Evolutionary conservation across 805 yeast species (phyloP), one percentile per base, ranked within the genome.

Genomic region (Starmerella geochares): DNA sequence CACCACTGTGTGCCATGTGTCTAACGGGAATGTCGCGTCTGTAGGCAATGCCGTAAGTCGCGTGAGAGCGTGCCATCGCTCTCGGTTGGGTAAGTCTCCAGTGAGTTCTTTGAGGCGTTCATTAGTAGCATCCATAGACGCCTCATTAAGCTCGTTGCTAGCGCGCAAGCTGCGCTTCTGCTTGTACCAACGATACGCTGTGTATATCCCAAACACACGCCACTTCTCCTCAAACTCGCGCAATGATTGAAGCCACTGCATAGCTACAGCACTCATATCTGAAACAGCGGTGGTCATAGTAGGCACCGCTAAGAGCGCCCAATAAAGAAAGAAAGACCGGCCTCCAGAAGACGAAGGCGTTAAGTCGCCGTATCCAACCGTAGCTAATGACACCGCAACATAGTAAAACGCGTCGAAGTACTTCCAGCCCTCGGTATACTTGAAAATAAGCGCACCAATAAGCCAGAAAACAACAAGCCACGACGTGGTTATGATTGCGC

Each of bases 251-350:
- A 21, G 7, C 19, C 37, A 10, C 8, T n/a, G n/a, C 17, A 25
- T 21, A 17, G 46, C n/a, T 5, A 56, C 11, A 4, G 50, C 36
- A 17, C 41, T 32, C 13, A 58, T 29, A 23, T 55, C 49, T 6
- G 60, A 58, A 1, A 56, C 55, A 1, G 55, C 48, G 3, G 54
- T 47, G 1, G 95, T 83, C 94, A 86, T 86, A 46, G 86, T 69
- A 1, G 96, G 96, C 20, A 87, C 81, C 0, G 95, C 94, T 6
- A 79, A 69, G 19, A 87, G 62, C 0, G 87, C 82, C 95, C 95
- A 87, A 9, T 78, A 65, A 7, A 84, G 78, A 58, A 86, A 86
- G 56, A 86, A 77, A 0, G 81, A 75, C 37, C 82, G 67, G 0
- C 94, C 94, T 5, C 83, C 80, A 0, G 79, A 66, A 0, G 80